Percentiles rank a stretch among this genome's conserved stretches.
phyloP scores from a whole-genome alignment of 371 early-diverging fungal species.

The Mucor velutinosus region DNA sequence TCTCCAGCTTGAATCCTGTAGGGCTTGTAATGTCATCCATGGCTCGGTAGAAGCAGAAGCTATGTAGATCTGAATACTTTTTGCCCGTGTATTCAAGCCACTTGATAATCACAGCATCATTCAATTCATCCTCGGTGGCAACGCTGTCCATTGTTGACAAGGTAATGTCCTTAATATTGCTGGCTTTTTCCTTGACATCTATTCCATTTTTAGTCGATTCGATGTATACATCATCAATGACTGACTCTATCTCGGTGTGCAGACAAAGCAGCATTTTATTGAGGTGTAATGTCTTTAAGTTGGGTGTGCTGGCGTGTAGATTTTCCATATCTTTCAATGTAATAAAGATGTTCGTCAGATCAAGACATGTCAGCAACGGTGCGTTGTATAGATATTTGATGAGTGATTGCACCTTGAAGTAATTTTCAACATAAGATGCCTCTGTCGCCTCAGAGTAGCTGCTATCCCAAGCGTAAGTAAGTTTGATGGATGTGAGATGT shows the following conservation, averaged over 20 bases:
- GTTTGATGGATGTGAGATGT: neutral
- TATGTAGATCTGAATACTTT: neutral
- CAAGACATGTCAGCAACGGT: neutral
- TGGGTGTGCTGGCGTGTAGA: neutral
- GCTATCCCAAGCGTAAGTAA: neutral
- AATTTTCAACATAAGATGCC: neutral
- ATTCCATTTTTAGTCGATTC: neutral
- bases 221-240: neutral
- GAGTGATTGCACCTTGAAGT: neutral
- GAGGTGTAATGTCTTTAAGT: neutral
- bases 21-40: neutral
- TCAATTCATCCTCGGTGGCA: neutral
- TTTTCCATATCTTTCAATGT: neutral
- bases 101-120: neutral
- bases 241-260: neutral
- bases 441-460: neutral
- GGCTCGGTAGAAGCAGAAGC: neutral
- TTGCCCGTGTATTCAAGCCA: neutral
- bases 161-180: neutral
- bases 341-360: neutral
- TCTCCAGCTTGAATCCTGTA: neutral
- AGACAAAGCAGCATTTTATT: neutral
- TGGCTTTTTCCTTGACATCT: neutral
- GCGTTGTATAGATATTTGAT: neutral
- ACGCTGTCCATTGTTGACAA: neutral